Evolutionary conservation across 116 monocot species (phyloP), one percentile per base, ranked within the genome.

Genomic region (Posidonia oceanica): DNA sequence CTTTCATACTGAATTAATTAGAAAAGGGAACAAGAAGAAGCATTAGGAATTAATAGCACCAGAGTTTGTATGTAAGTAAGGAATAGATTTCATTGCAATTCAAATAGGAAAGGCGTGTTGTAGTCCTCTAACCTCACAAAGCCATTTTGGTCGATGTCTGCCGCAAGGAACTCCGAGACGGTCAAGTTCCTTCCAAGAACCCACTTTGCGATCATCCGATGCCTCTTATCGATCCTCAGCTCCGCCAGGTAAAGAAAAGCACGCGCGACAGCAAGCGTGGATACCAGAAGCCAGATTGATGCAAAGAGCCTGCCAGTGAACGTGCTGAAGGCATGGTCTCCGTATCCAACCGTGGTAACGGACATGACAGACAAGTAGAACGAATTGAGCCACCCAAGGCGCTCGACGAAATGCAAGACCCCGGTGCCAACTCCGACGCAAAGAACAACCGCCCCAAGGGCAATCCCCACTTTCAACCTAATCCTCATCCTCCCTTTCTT

Each of bases 211-310:
- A 86, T 74, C 67, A 37, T 67, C 75, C 90, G 71, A 55, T 90
- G 78, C 69, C 86, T 71, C 82, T 74, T 86, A 20, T 90, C 82
- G 59, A 90, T 80, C 79, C 86, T 86, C 20, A 78, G 70, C 68
- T 90, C 90, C 18, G 82, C 76, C 41, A 90, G 67, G 75, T 78
- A 90, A 36, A 90, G 66, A 66, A 90, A 90, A 17, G 86, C 90
- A 68, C 86, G 64, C 3, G 86, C 90, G 20, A 90, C 90, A 3
- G 80, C 81, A 7, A 90, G 74, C 4, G 86, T 90, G 14, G 83
- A 83, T 51, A 90, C 77, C 53, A 90, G 69, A 41, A 86, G 82
- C 83, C 90, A 90, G 16, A 82, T 2, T 0, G 84, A 81, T 0
- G 90, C 90, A 42, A 86, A 86, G 51, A 86, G 14, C 68, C 90